These are phyloP conservation scores for Fraxinus americana DNA, from an alignment of 257 asterid species.

Conservation along the genomic window DNA sequence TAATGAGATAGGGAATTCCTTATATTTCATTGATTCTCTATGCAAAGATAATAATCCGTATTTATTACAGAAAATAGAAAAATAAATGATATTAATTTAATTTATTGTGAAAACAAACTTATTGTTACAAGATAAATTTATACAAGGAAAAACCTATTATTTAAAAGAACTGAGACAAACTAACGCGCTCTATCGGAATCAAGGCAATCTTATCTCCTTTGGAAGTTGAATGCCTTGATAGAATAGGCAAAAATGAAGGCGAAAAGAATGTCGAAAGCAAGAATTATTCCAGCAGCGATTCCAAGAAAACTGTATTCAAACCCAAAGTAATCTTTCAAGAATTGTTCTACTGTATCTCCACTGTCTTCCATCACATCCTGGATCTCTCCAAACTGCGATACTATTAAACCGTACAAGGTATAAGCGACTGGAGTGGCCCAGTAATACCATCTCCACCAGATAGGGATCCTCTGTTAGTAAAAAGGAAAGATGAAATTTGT, in stretches of 20 bases:
- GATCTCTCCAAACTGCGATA: conserved; percentile 66
- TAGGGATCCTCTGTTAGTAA: conserved; percentile 58
- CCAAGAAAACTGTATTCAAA: conserved; percentile 35
- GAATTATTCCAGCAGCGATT: conserved; percentile 29
- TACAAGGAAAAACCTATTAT: too few relatives aligned
- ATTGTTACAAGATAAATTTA: too few relatives aligned
- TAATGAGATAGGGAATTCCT: too few relatives aligned
- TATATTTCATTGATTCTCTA: too few relatives aligned
- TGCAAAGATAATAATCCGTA: too few relatives aligned
- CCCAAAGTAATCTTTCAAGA: conserved; percentile 35
- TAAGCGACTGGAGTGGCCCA: conserved; percentile 66
- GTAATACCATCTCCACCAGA: conserved; percentile 93
- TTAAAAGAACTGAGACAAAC: too few relatives aligned
- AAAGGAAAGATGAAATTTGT: background rate
- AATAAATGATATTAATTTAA: too few relatives aligned
- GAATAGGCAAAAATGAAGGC: conserved; percentile 40
- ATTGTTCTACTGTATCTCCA: conserved; percentile 32
- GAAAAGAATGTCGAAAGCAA: conserved; percentile 32
- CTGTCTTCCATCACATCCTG: conserved; percentile 33
- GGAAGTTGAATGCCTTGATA: conserved; percentile 45
- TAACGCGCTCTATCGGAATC: too few relatives aligned
- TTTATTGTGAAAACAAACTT: too few relatives aligned
- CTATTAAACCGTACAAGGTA: conserved; percentile 63
- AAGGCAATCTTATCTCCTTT: conserved; percentile 27
- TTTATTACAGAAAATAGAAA: too few relatives aligned